Evolutionary conservation across 1,139 yeast genomes (phyloP).

Genomic region (Blastobotrys apis): DNA sequence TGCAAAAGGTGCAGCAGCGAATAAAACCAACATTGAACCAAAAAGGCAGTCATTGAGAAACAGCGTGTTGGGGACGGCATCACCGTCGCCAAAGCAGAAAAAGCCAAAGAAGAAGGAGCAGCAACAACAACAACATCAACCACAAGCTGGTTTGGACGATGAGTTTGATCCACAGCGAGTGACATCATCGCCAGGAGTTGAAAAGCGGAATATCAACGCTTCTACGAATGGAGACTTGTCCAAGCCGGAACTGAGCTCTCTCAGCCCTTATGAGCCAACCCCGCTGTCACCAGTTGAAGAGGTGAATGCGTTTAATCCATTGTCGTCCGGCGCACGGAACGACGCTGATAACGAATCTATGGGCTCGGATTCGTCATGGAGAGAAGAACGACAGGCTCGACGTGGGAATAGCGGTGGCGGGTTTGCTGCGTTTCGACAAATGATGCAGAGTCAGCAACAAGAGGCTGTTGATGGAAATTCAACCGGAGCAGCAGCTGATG

Average conservation of each 20-base stretch:
- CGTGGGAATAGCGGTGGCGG: constrained; percentile 10
- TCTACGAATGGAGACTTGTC: not conserved
- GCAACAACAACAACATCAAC: not conserved
- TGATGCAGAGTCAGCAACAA: not conserved
- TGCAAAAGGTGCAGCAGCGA: constrained; percentile 10
- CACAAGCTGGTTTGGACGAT: not conserved
- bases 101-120: not conserved
- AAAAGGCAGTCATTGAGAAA: not conserved
- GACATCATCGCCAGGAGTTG: not conserved
- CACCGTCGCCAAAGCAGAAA: not conserved
- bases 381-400: constrained; percentile 22
- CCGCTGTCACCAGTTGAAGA: not conserved
- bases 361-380: constrained; percentile 33
- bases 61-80: not conserved
- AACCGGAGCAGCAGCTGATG: not conserved
- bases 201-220: not conserved
- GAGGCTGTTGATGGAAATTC: not conserved
- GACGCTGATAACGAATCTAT: constrained; percentile 30
- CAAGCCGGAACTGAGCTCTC: too few relatives aligned
- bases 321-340: constrained; percentile 8
- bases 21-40: not conserved
- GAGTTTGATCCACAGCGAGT: not conserved
- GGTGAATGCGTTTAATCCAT: not conserved
- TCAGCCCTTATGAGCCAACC: not conserved
- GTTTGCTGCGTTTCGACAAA: constrained; percentile 8